Evolutionary conservation across 2,329 filamentous ascomycete species (phyloP).

Genomic region (Aureobasidium sp.): DNA sequence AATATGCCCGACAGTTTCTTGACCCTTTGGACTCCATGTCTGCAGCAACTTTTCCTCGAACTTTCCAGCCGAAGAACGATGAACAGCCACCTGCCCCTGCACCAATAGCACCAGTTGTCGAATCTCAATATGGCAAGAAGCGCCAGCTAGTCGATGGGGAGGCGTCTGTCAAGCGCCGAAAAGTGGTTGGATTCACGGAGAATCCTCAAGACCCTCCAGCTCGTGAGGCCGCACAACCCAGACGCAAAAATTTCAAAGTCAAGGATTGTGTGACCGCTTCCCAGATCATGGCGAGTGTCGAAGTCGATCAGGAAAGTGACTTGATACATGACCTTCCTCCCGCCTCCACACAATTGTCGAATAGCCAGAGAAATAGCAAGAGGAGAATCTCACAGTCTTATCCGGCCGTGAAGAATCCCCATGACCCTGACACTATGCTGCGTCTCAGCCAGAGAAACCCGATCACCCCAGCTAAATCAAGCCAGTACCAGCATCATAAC

Average conservation of each 20-base stretch:
- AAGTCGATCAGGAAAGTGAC: not conserved
- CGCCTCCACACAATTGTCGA: slow-evolving; percentile 21
- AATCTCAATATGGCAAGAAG: not conserved
- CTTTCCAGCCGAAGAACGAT: not conserved
- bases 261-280: slow-evolving; percentile 11
- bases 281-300: slow-evolving; percentile 2
- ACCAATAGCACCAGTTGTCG: not conserved
- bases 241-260: slow-evolving; percentile 18
- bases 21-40: slow-evolving; percentile 13
- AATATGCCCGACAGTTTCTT: slow-evolving; percentile 7
- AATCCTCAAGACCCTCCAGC: not conserved
- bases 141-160: not conserved
- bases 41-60: not conserved
- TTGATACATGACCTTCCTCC: slow-evolving; percentile 18
- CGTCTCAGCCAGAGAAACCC: slow-evolving; percentile 58
- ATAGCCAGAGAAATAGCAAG: not conserved
- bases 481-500: not conserved
- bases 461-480: slow-evolving; percentile 24
- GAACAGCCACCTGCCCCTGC: not conserved
- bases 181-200: slow-evolving; percentile 1
- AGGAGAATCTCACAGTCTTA: slow-evolving; percentile 45
- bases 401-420: slow-evolving; percentile 67
- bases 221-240: not conserved
- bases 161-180: slow-evolving; percentile 5
- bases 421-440: slow-evolving; percentile 52